phyloP scores from a whole-genome alignment of 768 basidiomycete genomes.

The Crepidotus variabilis region DNA sequence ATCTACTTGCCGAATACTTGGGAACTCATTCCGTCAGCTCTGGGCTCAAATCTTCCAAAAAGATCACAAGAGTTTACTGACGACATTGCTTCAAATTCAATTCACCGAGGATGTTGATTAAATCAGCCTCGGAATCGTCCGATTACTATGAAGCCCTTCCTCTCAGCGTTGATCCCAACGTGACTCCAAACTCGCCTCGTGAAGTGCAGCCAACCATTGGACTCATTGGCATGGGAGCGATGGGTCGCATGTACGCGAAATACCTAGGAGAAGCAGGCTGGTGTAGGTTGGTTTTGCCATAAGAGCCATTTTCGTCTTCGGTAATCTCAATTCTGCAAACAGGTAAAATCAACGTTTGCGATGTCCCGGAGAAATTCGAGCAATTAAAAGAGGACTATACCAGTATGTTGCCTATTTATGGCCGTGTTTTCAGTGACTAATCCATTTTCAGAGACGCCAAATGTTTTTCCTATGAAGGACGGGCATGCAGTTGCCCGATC shows the following conservation, averaged over 20 bases:
- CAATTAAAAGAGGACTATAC: constrained; percentile 55
- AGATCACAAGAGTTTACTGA: no score
- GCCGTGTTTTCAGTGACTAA: not conserved
- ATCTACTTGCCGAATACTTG: no score
- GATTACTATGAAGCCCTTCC: constrained; percentile 17
- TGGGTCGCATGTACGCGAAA: constrained; percentile 93
- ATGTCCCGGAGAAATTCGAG: constrained; percentile 72
- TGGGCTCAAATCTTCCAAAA: no score
- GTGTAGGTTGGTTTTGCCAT: constrained; percentile 56
- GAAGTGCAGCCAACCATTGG: constrained; percentile 74
- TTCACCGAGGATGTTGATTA: not conserved
- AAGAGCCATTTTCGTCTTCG: not conserved
- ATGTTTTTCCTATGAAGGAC: constrained; percentile 64
- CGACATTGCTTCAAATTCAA: not conserved
- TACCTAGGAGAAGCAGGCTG: constrained; percentile 78
- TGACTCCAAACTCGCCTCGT: constrained; percentile 28
- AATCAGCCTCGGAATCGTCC: not conserved
- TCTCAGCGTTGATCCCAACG: constrained; percentile 25
- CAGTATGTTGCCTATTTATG: constrained; percentile 34
- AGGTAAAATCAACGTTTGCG: constrained; percentile 84
- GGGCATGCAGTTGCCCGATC: constrained; percentile 87
- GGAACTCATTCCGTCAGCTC: no score
- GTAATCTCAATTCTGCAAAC: constrained; percentile 6
- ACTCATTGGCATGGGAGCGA: constrained; percentile 95
- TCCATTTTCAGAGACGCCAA: constrained; percentile 45